Conservation (phyloP, 2,329 filamentous ascomycete species). For the Cladosporium sp. region DNA sequence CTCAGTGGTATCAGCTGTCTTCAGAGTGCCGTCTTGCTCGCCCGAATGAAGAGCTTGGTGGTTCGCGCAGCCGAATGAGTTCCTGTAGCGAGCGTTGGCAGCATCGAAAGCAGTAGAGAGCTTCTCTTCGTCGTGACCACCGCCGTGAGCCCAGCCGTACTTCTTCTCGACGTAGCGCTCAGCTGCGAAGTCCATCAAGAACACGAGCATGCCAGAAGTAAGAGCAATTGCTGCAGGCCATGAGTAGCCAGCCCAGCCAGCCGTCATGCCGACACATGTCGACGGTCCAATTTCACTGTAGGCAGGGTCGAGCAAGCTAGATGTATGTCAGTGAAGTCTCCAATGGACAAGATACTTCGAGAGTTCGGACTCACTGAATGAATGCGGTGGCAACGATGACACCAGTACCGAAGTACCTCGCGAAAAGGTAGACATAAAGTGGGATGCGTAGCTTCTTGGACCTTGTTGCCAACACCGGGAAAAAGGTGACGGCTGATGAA, state of each 20-base stretch:
- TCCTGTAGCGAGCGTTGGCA: conserved; percentile 29
- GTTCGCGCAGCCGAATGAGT: conserved; percentile 27
- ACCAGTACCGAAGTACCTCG: conserved; percentile 51
- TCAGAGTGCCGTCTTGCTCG: conserved; percentile 41
- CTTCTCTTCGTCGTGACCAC: conserved; percentile 26
- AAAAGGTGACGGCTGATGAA: conserved; percentile 47
- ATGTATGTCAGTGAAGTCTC: conserved; percentile 1
- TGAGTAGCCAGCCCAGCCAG: conserved; percentile 53
- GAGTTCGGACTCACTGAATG: conserved; percentile 48
- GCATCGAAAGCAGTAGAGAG: conserved; percentile 28
- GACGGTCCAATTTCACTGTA: conserved; percentile 38
- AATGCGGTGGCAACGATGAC: conserved; percentile 53
- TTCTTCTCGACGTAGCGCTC: conserved; percentile 55
- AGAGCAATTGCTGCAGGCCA: conserved; percentile 58
- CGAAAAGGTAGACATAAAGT: conserved; percentile 50
- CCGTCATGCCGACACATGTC: conserved; percentile 58
- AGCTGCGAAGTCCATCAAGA: conserved; percentile 54
- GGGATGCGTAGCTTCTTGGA: conserved; percentile 43
- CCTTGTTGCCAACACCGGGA: conserved; percentile 51
- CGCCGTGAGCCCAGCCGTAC: conserved; percentile 43
- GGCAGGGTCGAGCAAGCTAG: conserved; percentile 41
- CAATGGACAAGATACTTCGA: too few species aligned
- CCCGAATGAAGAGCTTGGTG: conserved; percentile 47
- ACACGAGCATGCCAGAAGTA: conserved; percentile 51
- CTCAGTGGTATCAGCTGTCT: neutral